Evolutionary conservation across 805 yeast genomes (phyloP).

Genomic region (Candida yuanshanica): DNA sequence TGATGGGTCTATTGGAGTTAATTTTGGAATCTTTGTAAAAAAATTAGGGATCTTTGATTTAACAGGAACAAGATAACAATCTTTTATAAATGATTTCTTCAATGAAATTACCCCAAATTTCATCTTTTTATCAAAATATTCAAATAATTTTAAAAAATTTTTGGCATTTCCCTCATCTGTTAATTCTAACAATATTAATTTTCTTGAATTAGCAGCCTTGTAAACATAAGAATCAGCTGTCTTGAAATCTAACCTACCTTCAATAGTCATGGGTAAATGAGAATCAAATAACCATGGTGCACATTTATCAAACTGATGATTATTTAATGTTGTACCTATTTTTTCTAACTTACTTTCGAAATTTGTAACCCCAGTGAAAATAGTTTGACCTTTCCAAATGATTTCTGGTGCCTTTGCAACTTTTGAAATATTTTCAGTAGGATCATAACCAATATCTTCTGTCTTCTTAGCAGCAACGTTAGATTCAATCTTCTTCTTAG

Average conservation of each 20-base stretch:
- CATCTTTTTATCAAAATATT: constrained; percentile 30
- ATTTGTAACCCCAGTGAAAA: constrained; percentile 44
- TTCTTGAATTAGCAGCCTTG: constrained; percentile 42
- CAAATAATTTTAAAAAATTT: constrained; percentile 19
- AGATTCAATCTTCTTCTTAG: constrained; percentile 15
- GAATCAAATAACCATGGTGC: constrained; percentile 22
- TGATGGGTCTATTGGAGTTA: background rate
- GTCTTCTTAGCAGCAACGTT: constrained; percentile 2
- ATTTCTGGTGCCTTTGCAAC: constrained; percentile 12
- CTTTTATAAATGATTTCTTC: constrained; percentile 37
- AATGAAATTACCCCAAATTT: constrained; percentile 44
- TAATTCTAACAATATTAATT: constrained; percentile 47
- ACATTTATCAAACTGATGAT: constrained; percentile 14
- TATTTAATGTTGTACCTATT: constrained; percentile 26
- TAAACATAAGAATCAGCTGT: constrained; percentile 54
- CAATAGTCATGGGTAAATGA: constrained; percentile 36
- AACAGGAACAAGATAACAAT: constrained; percentile 37
- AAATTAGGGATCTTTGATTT: constrained; percentile 16
- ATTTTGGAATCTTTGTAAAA: constrained; percentile 6
- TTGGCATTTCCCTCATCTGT: constrained; percentile 10
- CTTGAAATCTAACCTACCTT: constrained; percentile 54
- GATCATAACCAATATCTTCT: constrained; percentile 17
- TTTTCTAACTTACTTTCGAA: constrained; percentile 28
- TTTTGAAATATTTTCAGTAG: constrained; percentile 5
- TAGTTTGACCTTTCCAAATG: constrained; percentile 44